Conservation (phyloP, 345 rosid species). For the Pelargonium nanum region DNA sequence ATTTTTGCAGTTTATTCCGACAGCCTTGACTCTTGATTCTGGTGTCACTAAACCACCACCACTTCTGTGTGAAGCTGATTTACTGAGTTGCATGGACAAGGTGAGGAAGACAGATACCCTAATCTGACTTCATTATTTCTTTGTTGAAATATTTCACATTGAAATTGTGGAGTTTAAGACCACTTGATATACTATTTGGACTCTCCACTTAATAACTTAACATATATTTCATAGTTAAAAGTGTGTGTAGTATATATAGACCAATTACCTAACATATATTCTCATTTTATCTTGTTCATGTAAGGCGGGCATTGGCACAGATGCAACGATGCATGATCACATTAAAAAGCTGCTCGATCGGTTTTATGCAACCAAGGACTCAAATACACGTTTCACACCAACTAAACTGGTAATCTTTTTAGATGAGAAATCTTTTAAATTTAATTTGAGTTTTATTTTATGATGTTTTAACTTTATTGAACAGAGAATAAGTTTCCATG, state of each 20-base stretch:
- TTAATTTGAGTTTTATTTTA: neutral
- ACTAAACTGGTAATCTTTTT: slow-evolving; percentile 62
- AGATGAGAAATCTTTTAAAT: slow-evolving; percentile 1
- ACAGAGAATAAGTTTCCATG: neutral
- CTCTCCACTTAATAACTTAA: no score
- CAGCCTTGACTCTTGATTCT: slow-evolving; percentile 77
- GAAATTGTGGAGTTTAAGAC: neutral
- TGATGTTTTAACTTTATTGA: neutral
- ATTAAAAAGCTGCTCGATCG: slow-evolving; percentile 94
- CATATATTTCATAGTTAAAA: no score
- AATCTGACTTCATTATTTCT: neutral
- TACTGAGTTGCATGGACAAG: slow-evolving; percentile 95
- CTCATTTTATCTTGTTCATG: slow-evolving; percentile 8
- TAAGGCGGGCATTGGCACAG: slow-evolving; percentile 96
- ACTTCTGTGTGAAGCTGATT: slow-evolving; percentile 84
- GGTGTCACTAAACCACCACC: slow-evolving; percentile 93
- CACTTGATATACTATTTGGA: neutral
- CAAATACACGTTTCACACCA: slow-evolving; percentile 78
- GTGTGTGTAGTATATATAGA: neutral
- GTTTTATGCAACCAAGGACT: slow-evolving; percentile 82
- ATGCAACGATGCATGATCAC: slow-evolving; percentile 99
- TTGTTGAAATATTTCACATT: neutral
- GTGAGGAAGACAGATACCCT: slow-evolving; percentile 26
- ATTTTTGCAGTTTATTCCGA: slow-evolving; percentile 67
- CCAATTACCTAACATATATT: neutral